Evolutionary conservation across 345 rosid genomes (phyloP).

Genomic region (Eucalyptus melliodora): DNA sequence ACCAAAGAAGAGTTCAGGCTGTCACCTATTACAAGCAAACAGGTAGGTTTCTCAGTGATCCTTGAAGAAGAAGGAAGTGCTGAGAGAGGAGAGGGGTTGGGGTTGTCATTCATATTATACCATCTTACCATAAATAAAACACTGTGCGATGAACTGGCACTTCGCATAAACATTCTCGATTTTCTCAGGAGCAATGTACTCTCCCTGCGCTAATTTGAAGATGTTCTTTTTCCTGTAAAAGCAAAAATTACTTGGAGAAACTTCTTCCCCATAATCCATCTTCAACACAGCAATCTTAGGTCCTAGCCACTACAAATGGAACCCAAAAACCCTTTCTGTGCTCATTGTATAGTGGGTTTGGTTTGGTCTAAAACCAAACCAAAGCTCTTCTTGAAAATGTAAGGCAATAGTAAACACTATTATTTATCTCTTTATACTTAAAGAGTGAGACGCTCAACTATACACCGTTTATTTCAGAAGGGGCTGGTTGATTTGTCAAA

Average conservation of each 20-base stretch:
- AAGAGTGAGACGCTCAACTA: neutral
- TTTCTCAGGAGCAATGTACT: conserved; percentile 98
- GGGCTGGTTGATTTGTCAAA: neutral
- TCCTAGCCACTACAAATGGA: neutral
- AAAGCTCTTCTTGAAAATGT: neutral
- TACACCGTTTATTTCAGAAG: neutral
- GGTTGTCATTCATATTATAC: neutral
- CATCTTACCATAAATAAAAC: conserved; percentile 72
- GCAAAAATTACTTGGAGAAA: neutral
- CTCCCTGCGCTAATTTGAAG: conserved; percentile 97
- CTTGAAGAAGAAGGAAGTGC: neutral
- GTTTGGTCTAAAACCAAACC: neutral
- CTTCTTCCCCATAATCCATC: neutral
- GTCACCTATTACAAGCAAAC: conserved; percentile 50
- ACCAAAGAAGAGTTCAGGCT: conserved; percentile 86
- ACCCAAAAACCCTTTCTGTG: neutral
- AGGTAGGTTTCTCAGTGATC: neutral
- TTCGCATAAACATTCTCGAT: conserved; percentile 91
- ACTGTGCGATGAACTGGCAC: conserved; percentile 70
- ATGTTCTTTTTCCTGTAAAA: conserved; percentile 90
- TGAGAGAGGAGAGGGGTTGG: neutral
- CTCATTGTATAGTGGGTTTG: neutral
- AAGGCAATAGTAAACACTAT: neutral
- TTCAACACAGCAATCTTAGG: neutral
- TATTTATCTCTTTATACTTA: neutral